Evolutionary conservation across 2,329 filamentous ascomycete genomes (phyloP).

Genomic region (Paecilomyces niveus): DNA sequence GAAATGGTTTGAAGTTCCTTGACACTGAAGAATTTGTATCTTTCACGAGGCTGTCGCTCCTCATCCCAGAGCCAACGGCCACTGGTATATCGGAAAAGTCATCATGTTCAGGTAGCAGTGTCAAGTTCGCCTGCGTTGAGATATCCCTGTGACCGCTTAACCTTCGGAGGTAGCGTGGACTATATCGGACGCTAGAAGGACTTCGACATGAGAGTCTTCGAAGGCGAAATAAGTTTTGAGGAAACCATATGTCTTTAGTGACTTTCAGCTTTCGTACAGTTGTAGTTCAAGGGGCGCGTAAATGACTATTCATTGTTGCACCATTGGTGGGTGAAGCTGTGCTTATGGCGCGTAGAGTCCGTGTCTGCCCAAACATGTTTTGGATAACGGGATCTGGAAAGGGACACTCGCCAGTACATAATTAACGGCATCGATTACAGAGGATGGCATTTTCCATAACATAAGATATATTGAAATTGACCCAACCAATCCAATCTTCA

Average conservation of each 20-base stretch:
- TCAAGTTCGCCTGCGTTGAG: background rate
- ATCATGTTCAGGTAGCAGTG: slow-evolving; percentile 6
- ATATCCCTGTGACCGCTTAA: background rate
- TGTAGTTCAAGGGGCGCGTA: background rate
- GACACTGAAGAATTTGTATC: slow-evolving; percentile 29
- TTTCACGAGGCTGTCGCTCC: slow-evolving; percentile 21
- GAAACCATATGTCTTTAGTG: background rate
- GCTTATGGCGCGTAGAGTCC: too few relatives aligned
- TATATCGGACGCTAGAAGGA: background rate
- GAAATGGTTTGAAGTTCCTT: background rate
- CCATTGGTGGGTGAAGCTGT: background rate
- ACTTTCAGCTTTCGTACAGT: background rate
- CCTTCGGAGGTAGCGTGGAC: background rate
- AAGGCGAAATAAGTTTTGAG: background rate
- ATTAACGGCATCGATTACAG: too few relatives aligned
- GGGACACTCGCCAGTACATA: too few relatives aligned
- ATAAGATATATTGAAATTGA: too few relatives aligned
- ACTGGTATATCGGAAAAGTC: slow-evolving; percentile 24
- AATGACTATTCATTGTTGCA: background rate
- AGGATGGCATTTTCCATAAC: too few relatives aligned
- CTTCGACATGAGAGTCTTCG: background rate
- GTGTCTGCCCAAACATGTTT: too few relatives aligned
- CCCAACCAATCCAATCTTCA: too few relatives aligned
- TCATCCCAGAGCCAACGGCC: slow-evolving; percentile 32
- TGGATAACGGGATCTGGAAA: too few relatives aligned